Evolutionary conservation across 768 basidiomycete species (phyloP).

Genomic region (Auriscalpium vulgare): DNA sequence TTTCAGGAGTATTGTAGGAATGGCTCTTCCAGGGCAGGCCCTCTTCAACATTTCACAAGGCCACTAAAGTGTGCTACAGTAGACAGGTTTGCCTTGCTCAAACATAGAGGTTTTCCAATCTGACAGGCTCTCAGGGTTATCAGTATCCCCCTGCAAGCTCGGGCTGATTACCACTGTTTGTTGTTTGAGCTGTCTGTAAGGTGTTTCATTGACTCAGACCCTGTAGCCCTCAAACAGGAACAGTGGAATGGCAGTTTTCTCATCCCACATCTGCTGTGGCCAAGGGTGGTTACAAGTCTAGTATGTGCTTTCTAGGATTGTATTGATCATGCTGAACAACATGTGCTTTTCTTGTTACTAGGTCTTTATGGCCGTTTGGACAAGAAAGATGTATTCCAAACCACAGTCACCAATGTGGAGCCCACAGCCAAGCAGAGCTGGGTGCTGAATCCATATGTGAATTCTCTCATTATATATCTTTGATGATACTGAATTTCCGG

Average conservation of each 20-base stretch:
- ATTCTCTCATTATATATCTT: conserved; percentile 10
- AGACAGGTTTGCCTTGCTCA: conserved; percentile 38
- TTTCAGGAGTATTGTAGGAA: conserved; percentile 43
- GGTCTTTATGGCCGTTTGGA: conserved; percentile 56
- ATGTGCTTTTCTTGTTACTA: conserved; percentile 19
- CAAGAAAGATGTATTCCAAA: conserved; percentile 48
- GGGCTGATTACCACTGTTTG: conserved; percentile 62
- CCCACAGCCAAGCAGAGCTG: conserved; percentile 72
- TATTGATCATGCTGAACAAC: background rate
- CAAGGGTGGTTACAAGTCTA: conserved; percentile 40
- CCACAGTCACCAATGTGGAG: conserved; percentile 71
- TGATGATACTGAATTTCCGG: background rate
- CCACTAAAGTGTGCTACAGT: conserved; percentile 43
- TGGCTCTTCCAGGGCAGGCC: conserved; percentile 30
- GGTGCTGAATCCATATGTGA: conserved; percentile 60
- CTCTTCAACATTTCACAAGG: conserved; percentile 61
- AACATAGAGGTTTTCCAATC: background rate
- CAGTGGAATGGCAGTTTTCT: conserved; percentile 52
- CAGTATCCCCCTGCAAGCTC: conserved; percentile 44
- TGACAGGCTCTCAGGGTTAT: conserved; percentile 39
- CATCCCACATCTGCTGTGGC: conserved; percentile 56
- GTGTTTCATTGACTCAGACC: conserved; percentile 3
- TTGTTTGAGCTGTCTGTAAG: background rate
- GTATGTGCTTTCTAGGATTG: conserved; percentile 24
- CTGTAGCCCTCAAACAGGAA: conserved; percentile 34